Evolutionary conservation across 345 rosid species (phyloP).

Genomic region (Garcia nutans): DNA sequence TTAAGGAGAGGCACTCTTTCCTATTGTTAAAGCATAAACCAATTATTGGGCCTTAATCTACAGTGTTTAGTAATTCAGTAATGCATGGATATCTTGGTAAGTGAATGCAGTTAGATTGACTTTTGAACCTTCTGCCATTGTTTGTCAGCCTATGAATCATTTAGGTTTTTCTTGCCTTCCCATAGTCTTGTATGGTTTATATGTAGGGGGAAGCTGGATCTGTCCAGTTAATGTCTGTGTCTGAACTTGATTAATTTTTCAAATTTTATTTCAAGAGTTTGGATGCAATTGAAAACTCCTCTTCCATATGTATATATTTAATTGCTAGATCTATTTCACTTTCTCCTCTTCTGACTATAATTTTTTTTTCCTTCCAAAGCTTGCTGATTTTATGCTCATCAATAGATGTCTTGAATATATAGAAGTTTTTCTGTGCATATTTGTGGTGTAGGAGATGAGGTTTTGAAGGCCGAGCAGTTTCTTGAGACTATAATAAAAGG

Average conservation of each 20-base stretch:
- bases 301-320: neutral
- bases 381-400: slow-evolving; percentile 7
- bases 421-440: neutral
- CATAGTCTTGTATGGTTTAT: neutral
- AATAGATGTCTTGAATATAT: slow-evolving; percentile 8
- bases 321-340: neutral
- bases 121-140: neutral
- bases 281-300: neutral
- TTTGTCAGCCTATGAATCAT: neutral
- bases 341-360: neutral
- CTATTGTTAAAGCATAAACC: neutral
- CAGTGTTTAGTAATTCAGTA: neutral
- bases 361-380: slow-evolving; percentile 2
- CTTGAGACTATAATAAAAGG: slow-evolving; percentile 80
- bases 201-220: neutral
- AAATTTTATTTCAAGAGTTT: neutral
- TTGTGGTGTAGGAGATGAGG: slow-evolving; percentile 57
- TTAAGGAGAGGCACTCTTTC: neutral
- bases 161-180: neutral
- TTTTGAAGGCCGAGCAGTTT: slow-evolving; percentile 67
- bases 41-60: neutral
- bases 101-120: too few species aligned
- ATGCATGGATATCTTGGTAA: neutral
- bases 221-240: neutral
- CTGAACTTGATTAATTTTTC: slow-evolving; percentile 2